Evolutionary conservation across 2,329 filamentous ascomycete genomes (phyloP), one percentile per base, ranked within the genome.

Genomic region (Fusarium veterinarium): DNA sequence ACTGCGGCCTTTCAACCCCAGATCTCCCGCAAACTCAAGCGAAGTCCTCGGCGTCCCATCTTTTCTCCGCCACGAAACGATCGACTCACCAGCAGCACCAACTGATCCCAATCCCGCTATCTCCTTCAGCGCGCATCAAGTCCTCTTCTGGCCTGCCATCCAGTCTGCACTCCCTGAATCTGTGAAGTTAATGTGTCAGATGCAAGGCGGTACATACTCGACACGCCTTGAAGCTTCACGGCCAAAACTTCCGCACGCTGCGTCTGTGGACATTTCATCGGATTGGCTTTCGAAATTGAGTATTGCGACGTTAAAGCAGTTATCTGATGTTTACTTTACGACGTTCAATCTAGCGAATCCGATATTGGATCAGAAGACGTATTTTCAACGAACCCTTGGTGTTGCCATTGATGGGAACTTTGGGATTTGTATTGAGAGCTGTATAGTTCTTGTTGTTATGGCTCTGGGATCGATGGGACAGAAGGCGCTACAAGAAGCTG

Each of bases 311-410:
- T 6, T 73, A 4, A 73, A 74, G 5, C 57, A 73, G 19, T 6
- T 73, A 3, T 74, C 71, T 6, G 71, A 74, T 23, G 52, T 73
- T 5, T 73, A 72, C 14, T 73, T 73, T 10, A 61, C 71, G 1
- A 73, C 71, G 0, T 73, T 73, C 0, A 73, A 73, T 2, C 52
- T 73, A 0, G 71, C 71, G 0, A 73, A 60, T 5, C 71, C 71
- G 0, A 74, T 73, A 1, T 11, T 73, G 7, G 71, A 73, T 3
- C 71, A 74, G 2, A 74, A 74, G 59, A 74, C 68, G 1, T 73
- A 74, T 33, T 74, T 73, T 0, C 71, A 72, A 6, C 71, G 67
- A 0, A 74, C 71, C 0, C n/a, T 73, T 1, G 71, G 71, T 8
- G 52, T 62, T 8, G 71, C 71, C 0, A 73, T 73, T 1, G 71